These are phyloP conservation scores for Chlorella sp. DNA, from an alignment of 139 green algal species.

Conservation along the genomic window DNA sequence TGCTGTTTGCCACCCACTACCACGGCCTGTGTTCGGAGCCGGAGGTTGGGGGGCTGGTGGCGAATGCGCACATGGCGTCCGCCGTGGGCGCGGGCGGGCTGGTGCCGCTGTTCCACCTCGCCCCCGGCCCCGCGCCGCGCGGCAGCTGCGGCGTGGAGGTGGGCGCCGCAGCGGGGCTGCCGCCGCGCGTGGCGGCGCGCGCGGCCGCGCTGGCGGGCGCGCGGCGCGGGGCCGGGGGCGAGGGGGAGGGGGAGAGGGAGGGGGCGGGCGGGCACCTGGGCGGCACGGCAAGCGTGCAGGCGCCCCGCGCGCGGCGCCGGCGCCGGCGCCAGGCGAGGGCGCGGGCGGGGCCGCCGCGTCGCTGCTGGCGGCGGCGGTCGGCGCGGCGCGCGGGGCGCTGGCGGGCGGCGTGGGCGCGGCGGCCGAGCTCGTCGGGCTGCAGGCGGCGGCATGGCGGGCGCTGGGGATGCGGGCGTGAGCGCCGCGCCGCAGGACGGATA, in stretches of 20 bases:
- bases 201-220: slow-evolving; percentile 12
- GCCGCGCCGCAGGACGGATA: no score
- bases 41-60: slow-evolving; percentile 4
- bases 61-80: slow-evolving; percentile 53
- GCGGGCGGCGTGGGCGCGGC: not conserved
- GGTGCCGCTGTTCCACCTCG: slow-evolving; percentile 31
- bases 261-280: not conserved
- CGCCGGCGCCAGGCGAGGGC: not conserved
- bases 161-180: slow-evolving; percentile 42
- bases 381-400: not conserved
- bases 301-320: not conserved
- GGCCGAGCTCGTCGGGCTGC: not conserved
- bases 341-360: not conserved
- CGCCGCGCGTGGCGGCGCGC: slow-evolving; percentile 20
- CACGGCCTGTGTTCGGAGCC: slow-evolving; percentile 63
- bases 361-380: not conserved
- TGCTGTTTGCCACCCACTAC: slow-evolving; percentile 95
- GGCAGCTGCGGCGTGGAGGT: slow-evolving; percentile 56
- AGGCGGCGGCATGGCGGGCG: not conserved
- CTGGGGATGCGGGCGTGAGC: no score
- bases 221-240: no score
- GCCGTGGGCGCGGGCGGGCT: slow-evolving; percentile 8
- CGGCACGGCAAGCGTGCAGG: no score
- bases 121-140: slow-evolving; percentile 34
- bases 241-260: not conserved